Conservation (phyloP, 495 filamentous ascomycete genomes). For the Penicillium salamii region DNA sequence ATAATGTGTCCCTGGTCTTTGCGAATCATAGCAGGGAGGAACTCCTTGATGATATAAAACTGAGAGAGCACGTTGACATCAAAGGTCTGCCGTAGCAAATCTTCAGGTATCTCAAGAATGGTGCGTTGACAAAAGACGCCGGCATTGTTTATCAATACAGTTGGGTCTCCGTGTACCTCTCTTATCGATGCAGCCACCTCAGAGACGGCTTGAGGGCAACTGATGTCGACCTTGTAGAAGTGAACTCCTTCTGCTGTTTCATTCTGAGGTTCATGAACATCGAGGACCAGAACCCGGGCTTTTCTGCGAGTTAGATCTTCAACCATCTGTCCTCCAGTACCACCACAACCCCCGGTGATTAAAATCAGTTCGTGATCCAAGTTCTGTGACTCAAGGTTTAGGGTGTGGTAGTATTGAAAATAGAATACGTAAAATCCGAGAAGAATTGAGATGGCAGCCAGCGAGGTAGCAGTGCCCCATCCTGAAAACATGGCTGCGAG, state of each 20-base stretch:
- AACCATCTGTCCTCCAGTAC: constrained; percentile 41
- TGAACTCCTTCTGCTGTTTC: neutral
- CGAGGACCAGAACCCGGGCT: constrained; percentile 18
- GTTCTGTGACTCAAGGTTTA: too few relatives aligned
- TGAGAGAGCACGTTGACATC: constrained; percentile 49
- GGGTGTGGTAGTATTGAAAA: too few relatives aligned
- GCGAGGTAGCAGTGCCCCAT: too few relatives aligned
- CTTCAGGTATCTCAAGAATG: constrained; percentile 35
- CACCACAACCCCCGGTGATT: constrained; percentile 46
- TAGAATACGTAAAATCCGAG: too few relatives aligned
- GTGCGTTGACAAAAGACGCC: constrained; percentile 30
- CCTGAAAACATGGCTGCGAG: too few relatives aligned
- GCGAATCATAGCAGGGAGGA: constrained; percentile 52
- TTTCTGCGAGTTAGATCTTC: constrained; percentile 30
- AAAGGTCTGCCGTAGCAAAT: constrained; percentile 34
- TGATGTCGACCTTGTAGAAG: neutral
- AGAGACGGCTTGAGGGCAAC: neutral
- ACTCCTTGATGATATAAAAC: constrained; percentile 45
- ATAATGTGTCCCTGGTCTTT: constrained; percentile 53
- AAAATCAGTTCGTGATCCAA: constrained; percentile 38
- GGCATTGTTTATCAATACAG: constrained; percentile 53
- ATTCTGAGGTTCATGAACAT: constrained; percentile 2
- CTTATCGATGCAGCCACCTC: constrained; percentile 16
- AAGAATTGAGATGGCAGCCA: too few relatives aligned
- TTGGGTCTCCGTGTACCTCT: constrained; percentile 31